These are phyloP conservation scores for Trypanosoma theileri DNA, from an alignment of 208 protist species.

Conservation along the genomic window DNA sequence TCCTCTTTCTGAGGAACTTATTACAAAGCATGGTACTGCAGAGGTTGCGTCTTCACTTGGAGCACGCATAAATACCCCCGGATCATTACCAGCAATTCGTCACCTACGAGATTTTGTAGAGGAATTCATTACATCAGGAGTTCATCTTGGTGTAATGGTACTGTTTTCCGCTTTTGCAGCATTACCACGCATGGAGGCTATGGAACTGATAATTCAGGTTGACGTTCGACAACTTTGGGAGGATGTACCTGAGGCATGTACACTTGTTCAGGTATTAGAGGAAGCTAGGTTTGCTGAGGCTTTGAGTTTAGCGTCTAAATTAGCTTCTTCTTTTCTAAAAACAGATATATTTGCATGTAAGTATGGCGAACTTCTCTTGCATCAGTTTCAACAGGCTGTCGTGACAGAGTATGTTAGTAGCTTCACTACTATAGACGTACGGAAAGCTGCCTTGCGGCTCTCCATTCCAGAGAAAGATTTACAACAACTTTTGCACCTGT, in stretches of 20 bases:
- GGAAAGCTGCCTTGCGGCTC: slow-evolving; percentile 26
- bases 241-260: slow-evolving; percentile 22
- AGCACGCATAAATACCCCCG: slow-evolving; percentile 3
- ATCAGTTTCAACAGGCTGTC: slow-evolving; percentile 4
- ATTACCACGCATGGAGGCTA: slow-evolving; percentile 36
- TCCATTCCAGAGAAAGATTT: slow-evolving; percentile 22
- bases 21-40: slow-evolving; percentile 1
- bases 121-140: slow-evolving; percentile 15
- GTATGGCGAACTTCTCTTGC: slow-evolving; percentile 16
- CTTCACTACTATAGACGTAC: slow-evolving; percentile 16
- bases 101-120: slow-evolving; percentile 19
- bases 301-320: slow-evolving; percentile 2
- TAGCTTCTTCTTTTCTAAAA: slow-evolving; percentile 13
- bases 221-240: slow-evolving; percentile 43
- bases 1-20: slow-evolving; percentile 5
- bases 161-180: slow-evolving; percentile 44
- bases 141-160: slow-evolving; percentile 32
- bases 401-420: slow-evolving; percentile 5
- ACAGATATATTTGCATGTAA: slow-evolving; percentile 27
- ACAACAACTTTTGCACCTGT: slow-evolving; percentile 17
- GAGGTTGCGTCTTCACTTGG: slow-evolving; percentile 7
- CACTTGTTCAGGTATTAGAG: slow-evolving; percentile 32
- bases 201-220: slow-evolving; percentile 28
- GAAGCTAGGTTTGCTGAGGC: slow-evolving; percentile 33
- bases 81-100: background rate